Evolutionary conservation across 2,329 filamentous ascomycete species (phyloP), one percentile per base, ranked within the genome.

Genomic region (Intubia oerlemansii): DNA sequence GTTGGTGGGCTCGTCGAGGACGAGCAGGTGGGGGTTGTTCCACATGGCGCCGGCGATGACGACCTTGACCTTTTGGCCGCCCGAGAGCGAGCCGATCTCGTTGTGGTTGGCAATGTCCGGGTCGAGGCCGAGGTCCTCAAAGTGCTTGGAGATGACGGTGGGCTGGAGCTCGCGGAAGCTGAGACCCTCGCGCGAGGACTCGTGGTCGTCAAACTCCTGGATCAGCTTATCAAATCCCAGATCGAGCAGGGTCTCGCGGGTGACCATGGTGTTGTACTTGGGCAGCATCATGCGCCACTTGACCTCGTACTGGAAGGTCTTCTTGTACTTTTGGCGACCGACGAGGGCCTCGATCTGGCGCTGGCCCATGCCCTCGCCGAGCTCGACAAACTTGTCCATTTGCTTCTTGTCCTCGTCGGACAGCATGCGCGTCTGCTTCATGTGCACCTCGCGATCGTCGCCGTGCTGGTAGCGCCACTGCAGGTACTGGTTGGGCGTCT

Each of bases 31-130:
- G 1, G 88, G 88, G 60, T 95, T 95, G 59, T 95, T 93, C 84
- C 84, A 92, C 81, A 91, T 90, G 42, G 82, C 80, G 44, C 80
- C 80, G 4, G 81, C 88, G 41, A 98, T 71, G 37, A 98, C 88
- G 27, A 98, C 88, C 66, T 98, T 98, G 57, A 98, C 88, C 55
- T 95, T 95, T 50, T 98, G 88, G 10, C 88, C 88, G 53, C 88
- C 88, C 8, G 84, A 93, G 10, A 98, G 64, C 44, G 84, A 88
- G 37, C 79, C 81, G 43, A 98, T 98, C 54, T 93, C 77, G 52
- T 93, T 95, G 67, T 98, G 88, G 56, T 93, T 92, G 44, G 88
- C 88, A 45, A 98, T 95, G 45, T 98, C 88, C 0, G 85, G 84
- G 49, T 95, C 88, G 28, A 98, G 67, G 34, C 88, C 88, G 20